phyloP scores from a whole-genome alignment of 176 grass and related monocot genomes.

The Bonia amplexicaulis region DNA sequence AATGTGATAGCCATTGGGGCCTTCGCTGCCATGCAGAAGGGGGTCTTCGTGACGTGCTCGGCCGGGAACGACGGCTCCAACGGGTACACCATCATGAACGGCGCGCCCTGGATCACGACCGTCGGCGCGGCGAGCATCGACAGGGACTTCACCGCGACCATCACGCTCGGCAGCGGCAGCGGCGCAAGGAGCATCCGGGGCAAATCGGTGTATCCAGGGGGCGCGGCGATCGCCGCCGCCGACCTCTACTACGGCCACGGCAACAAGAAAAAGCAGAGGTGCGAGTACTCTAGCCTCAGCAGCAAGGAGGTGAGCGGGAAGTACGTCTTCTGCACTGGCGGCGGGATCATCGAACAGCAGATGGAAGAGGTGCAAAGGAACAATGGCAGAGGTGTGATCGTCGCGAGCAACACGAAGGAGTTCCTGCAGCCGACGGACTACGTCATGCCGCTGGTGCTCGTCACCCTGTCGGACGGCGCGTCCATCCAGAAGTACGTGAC shows the following conservation, averaged over 20 bases:
- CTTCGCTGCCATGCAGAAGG: slow-evolving; percentile 51
- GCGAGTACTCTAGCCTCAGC: slow-evolving; percentile 32
- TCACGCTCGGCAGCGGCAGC: slow-evolving; percentile 41
- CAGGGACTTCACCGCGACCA: slow-evolving; percentile 46
- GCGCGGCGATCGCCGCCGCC: background rate
- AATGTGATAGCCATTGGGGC: slow-evolving; percentile 55
- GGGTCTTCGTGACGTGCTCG: slow-evolving; percentile 47
- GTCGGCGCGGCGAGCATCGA: slow-evolving; percentile 60
- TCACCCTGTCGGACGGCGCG: slow-evolving; percentile 34
- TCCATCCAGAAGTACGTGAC: slow-evolving; percentile 44
- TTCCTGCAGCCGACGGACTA: slow-evolving; percentile 30
- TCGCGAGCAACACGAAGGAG: slow-evolving; percentile 27
- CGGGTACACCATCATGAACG: slow-evolving; percentile 48
- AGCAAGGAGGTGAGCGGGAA: slow-evolving; percentile 46
- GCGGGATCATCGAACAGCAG: slow-evolving; percentile 10
- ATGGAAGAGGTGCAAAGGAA: slow-evolving; percentile 42
- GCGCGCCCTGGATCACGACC: slow-evolving; percentile 67
- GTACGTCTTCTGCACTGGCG: slow-evolving; percentile 46
- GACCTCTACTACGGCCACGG: slow-evolving; percentile 43
- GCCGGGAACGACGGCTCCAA: slow-evolving; percentile 55
- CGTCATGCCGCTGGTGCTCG: slow-evolving; percentile 35
- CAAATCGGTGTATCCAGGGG: slow-evolving; percentile 48
- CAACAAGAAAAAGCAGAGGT: slow-evolving; percentile 36
- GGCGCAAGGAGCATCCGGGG: slow-evolving; percentile 27
- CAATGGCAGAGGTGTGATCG: slow-evolving; percentile 46